Conservation (phyloP, 257 asterid genomes). For the Petrea volubilis region DNA sequence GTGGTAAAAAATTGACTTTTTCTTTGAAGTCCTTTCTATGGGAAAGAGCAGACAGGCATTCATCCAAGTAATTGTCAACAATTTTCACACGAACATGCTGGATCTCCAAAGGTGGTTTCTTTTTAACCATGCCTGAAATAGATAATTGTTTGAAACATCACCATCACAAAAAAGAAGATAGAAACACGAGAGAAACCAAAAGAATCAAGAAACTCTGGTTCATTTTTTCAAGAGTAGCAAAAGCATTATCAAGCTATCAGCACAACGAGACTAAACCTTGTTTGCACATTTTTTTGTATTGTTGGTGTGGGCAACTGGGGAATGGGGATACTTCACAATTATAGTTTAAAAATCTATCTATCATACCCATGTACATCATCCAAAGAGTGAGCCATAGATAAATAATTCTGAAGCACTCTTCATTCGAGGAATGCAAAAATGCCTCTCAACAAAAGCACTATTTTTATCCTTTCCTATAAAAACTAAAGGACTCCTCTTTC, state of each 20-base stretch:
- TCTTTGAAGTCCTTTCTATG: slow-evolving; percentile 52
- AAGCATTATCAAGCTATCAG: not conserved
- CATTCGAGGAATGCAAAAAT: not conserved
- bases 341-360: too few species aligned
- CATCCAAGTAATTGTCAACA: slow-evolving; percentile 40
- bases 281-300: not conserved
- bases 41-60: slow-evolving; percentile 55
- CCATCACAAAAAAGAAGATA: not conserved
- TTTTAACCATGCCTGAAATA: slow-evolving; percentile 81
- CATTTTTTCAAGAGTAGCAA: not conserved
- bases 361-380: not conserved
- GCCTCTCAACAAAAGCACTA: not conserved
- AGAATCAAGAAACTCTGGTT: not conserved
- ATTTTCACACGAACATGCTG: slow-evolving; percentile 56
- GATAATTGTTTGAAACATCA: slow-evolving; percentile 11
- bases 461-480: not conserved
- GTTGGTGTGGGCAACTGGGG: too few species aligned
- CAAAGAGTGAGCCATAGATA: not conserved
- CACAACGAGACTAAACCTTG: not conserved
- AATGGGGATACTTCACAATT: too few species aligned
- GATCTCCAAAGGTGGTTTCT: slow-evolving; percentile 51
- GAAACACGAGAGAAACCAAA: not conserved
- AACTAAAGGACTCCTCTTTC: not conserved
- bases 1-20: slow-evolving; percentile 39
- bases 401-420: not conserved